phyloP scores from a whole-genome alignment of 2,329 filamentous ascomycete species.

The Madurella fahalii region DNA sequence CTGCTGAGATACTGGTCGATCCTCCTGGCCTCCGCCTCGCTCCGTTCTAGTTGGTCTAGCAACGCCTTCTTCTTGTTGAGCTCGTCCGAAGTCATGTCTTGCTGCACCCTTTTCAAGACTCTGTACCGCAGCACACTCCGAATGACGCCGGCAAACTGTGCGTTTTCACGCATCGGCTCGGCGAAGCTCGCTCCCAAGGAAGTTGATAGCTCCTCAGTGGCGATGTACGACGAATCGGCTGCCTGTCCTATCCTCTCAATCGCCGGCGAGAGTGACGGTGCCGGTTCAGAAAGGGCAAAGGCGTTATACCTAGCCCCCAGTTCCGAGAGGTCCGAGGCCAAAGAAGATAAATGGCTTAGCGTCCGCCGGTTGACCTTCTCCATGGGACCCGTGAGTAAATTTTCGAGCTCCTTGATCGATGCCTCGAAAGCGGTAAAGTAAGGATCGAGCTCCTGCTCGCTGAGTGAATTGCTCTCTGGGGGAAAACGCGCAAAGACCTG shows the following conservation, averaged over 20 bases:
- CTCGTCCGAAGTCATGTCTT: conserved; percentile 95
- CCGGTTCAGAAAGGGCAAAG: conserved; percentile 91
- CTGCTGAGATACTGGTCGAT: conserved; percentile 88
- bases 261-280: conserved; percentile 79
- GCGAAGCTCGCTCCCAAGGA: conserved; percentile 91
- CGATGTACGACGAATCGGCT: conserved; percentile 92
- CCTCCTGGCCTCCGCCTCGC: conserved; percentile 85
- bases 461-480: conserved; percentile 64
- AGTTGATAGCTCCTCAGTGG: conserved; percentile 83
- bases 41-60: conserved; percentile 85
- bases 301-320: conserved; percentile 95
- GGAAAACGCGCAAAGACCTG: conserved; percentile 79
- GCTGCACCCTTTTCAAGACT: conserved; percentile 89
- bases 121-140: conserved; percentile 83
- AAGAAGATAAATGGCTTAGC: conserved; percentile 74
- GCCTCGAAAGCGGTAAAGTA: conserved; percentile 94
- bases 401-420: conserved; percentile 86
- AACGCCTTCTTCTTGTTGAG: conserved; percentile 79
- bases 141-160: conserved; percentile 94
- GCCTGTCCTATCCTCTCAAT: conserved; percentile 95
- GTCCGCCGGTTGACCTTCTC: conserved; percentile 94
- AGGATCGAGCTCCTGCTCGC: conserved; percentile 86
- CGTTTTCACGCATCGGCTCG: conserved; percentile 95
- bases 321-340: conserved; percentile 86
- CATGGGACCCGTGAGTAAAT: conserved; percentile 84